A percentile compares a stretch with the other conserved stretches of the same genome.
Evolutionary conservation across 164 flowering plant species (phyloP).

Genomic region (Vitis riparia): DNA sequence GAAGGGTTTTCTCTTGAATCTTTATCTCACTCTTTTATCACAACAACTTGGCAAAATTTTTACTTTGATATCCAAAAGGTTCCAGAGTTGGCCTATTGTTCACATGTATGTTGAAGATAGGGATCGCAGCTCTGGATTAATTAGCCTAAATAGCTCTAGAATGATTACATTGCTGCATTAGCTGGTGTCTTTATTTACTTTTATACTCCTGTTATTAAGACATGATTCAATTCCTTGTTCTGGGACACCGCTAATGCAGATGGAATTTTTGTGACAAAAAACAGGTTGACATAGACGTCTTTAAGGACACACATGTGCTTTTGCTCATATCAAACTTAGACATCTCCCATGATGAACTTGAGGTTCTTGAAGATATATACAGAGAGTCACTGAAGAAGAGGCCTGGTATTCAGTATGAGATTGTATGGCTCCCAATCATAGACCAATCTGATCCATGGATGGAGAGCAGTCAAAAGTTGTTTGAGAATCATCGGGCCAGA

Average conservation of each 20-base stretch:
- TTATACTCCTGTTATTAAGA: too few relatives aligned
- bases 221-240: neutral
- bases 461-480: neutral
- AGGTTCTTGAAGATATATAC: constrained; percentile 24
- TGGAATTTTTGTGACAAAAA: neutral
- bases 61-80: neutral
- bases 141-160: too few relatives aligned
- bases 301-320: constrained; percentile 19
- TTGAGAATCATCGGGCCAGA: constrained; percentile 1
- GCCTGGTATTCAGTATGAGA: constrained; percentile 16
- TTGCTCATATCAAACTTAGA: constrained; percentile 26
- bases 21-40: too few relatives aligned
- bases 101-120: too few relatives aligned
- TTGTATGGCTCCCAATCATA: constrained; percentile 24
- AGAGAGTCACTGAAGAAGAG: constrained; percentile 9
- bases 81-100: too few relatives aligned
- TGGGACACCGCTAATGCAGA: neutral
- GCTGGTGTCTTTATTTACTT: too few relatives aligned
- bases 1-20: constrained; percentile 16
- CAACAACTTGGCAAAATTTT: too few relatives aligned
- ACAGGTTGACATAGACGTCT: constrained; percentile 21
- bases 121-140: too few relatives aligned
- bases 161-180: too few relatives aligned
- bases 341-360: constrained; percentile 18
- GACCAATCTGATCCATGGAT: constrained; percentile 7